Evolutionary conservation across 306 rosid genomes (phyloP).

Genomic region (Arachis stenosperma): DNA sequence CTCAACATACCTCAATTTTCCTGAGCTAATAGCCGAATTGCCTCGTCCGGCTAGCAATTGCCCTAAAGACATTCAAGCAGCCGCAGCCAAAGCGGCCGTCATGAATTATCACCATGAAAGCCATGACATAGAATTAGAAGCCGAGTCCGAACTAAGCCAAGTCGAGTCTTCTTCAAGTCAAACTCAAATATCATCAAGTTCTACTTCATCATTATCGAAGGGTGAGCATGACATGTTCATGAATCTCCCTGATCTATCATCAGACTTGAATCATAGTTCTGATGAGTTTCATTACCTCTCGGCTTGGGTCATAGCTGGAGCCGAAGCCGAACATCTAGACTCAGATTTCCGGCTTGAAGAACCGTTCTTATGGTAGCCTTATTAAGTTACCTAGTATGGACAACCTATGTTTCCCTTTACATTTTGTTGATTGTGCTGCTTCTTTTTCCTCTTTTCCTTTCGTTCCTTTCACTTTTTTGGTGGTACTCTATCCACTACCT

Average conservation of each 20-base stretch:
- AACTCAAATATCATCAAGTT: slow-evolving; percentile 32
- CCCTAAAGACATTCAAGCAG: slow-evolving; percentile 74
- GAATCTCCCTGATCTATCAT: slow-evolving; percentile 71
- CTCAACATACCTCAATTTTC: slow-evolving; percentile 76
- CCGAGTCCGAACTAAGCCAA: slow-evolving; percentile 29
- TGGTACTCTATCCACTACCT: not conserved
- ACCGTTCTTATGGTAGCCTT: slow-evolving; percentile 45
- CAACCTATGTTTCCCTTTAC: not conserved
- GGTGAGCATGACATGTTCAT: slow-evolving; percentile 60
- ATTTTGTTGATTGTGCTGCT: slow-evolving; percentile 12
- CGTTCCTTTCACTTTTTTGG: slow-evolving; percentile 26
- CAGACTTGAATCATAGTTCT: slow-evolving; percentile 36
- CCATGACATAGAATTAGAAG: slow-evolving; percentile 25
- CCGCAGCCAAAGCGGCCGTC: slow-evolving; percentile 69
- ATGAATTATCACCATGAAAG: not conserved
- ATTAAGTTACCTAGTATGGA: slow-evolving; percentile 9
- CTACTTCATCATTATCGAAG: slow-evolving; percentile 13
- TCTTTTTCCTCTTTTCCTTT: slow-evolving; percentile 22
- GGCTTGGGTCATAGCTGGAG: slow-evolving; percentile 51
- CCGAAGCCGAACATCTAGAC: slow-evolving; percentile 43
- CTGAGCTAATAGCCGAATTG: slow-evolving; percentile 55
- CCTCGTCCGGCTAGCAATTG: slow-evolving; percentile 63
- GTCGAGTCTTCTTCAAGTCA: slow-evolving; percentile 35
- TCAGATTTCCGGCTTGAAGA: slow-evolving; percentile 47
- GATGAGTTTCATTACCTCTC: slow-evolving; percentile 50